Conservation (phyloP, 2,329 filamentous ascomycete genomes). For the Didymella exigua region DNA sequence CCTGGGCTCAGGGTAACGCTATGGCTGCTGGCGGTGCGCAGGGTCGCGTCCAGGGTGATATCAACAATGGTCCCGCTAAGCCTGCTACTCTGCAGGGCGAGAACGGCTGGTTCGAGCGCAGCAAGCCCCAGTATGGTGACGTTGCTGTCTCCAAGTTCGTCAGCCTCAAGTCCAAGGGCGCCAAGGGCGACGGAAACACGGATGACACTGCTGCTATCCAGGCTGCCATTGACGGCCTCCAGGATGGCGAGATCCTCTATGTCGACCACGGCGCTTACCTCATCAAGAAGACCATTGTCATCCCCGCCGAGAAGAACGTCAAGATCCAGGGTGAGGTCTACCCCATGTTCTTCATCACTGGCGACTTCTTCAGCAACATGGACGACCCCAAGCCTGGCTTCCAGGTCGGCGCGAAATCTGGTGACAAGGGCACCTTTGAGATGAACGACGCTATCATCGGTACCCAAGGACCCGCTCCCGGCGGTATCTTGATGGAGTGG, state of each 20-base stretch:
- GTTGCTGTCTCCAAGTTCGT: constrained; percentile 73
- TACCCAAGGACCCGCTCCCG: constrained; percentile 80
- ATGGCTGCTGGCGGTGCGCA: constrained; percentile 61
- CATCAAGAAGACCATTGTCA: constrained; percentile 63
- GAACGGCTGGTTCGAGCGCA: constrained; percentile 77
- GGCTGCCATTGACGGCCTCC: constrained; percentile 71
- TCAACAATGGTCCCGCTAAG: constrained; percentile 60
- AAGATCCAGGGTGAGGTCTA: constrained; percentile 91
- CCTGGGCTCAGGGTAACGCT: constrained; percentile 80
- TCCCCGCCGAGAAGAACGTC: constrained; percentile 69
- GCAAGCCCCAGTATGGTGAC: constrained; percentile 85
- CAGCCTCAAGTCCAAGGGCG: constrained; percentile 81
- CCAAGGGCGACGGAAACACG: constrained; percentile 82
- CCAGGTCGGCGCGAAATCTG: constrained; percentile 73
- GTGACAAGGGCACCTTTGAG: constrained; percentile 80
- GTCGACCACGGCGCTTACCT: constrained; percentile 69
- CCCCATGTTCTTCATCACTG: constrained; percentile 85
- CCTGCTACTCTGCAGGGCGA: constrained; percentile 69
- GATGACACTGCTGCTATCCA: constrained; percentile 90
- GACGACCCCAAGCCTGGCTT: constrained; percentile 81
- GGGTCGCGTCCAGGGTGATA: constrained; percentile 62
- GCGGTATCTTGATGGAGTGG: constrained; percentile 91
- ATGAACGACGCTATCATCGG: constrained; percentile 87
- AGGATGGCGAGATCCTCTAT: constrained; percentile 65
- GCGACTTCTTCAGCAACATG: constrained; percentile 73